phyloP scores from a whole-genome alignment of 106 monocot genomes.

The Dioscorea alata region DNA sequence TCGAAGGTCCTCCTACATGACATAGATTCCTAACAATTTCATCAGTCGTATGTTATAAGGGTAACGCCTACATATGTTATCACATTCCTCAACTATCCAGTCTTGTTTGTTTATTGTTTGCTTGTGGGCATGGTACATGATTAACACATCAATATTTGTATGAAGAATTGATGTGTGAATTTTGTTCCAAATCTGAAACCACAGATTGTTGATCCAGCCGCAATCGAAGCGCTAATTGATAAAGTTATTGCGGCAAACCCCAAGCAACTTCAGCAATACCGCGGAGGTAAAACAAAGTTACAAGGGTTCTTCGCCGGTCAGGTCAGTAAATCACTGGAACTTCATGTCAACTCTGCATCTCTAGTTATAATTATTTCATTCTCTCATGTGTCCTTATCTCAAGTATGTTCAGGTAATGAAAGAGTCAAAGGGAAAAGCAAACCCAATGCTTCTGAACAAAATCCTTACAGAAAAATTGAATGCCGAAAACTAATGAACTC shows the following conservation, averaged over 20 bases:
- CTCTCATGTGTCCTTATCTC: neutral
- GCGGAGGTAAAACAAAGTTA: slow-evolving; percentile 79
- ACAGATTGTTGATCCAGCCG: slow-evolving; percentile 75
- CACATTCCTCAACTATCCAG: neutral
- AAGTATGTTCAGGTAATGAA: slow-evolving; percentile 71
- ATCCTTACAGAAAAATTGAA: slow-evolving; percentile 81
- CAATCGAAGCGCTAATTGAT: slow-evolving; percentile 76
- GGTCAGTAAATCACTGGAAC: slow-evolving; percentile 18
- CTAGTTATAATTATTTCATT: neutral
- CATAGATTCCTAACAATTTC: no score
- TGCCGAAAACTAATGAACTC: slow-evolving; percentile 23
- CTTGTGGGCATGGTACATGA: neutral
- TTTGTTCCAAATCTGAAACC: neutral
- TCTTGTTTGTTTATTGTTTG: neutral
- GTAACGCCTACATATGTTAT: no score
- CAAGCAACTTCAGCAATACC: slow-evolving; percentile 89
- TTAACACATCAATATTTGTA: neutral
- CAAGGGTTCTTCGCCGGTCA: slow-evolving; percentile 93
- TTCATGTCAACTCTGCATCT: neutral
- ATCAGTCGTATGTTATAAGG: neutral
- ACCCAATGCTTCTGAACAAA: slow-evolving; percentile 75
- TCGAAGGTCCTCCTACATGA: no score
- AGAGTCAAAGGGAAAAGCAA: slow-evolving; percentile 95
- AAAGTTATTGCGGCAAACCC: slow-evolving; percentile 78
- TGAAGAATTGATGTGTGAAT: neutral